A percentile compares a stretch with the other conserved stretches of the same genome.
phyloP scores from a whole-genome alignment of 108 stramenopile genomes.

The Cyclotella kingstonii region DNA sequence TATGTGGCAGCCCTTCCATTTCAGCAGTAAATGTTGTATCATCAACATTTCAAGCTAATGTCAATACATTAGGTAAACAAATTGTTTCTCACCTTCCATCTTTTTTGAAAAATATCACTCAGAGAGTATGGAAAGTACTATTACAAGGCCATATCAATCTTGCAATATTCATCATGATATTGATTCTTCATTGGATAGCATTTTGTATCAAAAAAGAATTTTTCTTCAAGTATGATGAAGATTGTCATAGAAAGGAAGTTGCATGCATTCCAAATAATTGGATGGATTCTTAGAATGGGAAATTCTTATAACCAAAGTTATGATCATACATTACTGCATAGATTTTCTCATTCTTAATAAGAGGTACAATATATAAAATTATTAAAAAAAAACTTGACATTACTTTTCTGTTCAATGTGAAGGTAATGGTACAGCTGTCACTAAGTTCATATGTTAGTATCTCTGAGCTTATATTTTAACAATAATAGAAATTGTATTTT shows the following conservation, averaged over 20 bases:
- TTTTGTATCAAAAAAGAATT: constrained; percentile 19
- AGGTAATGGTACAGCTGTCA: too few species aligned
- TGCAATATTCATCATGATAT: constrained; percentile 6
- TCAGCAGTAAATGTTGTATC: background rate
- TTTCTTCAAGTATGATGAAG: constrained; percentile 30
- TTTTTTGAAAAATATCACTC: background rate
- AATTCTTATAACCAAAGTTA: too few species aligned
- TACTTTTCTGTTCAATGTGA: too few species aligned
- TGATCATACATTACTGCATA: too few species aligned
- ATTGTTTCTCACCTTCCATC: background rate
- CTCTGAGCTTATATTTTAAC: too few species aligned
- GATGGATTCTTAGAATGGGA: constrained; percentile 26
- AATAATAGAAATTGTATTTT: too few species aligned
- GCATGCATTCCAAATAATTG: constrained; percentile 29
- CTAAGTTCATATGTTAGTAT: too few species aligned
- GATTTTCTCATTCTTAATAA: too few species aligned
- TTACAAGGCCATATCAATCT: background rate
- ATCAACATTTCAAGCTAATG: background rate
- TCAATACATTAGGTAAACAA: background rate
- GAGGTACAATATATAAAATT: too few species aligned
- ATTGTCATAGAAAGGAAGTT: constrained; percentile 20
- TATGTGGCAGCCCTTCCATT: background rate
- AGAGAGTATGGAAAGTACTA: background rate
- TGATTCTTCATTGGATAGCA: constrained; percentile 5
- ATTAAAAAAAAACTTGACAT: too few species aligned